Evolutionary conservation across 2,329 filamentous ascomycete genomes (phyloP).

Genomic region (Cladophialophora yegresii): DNA sequence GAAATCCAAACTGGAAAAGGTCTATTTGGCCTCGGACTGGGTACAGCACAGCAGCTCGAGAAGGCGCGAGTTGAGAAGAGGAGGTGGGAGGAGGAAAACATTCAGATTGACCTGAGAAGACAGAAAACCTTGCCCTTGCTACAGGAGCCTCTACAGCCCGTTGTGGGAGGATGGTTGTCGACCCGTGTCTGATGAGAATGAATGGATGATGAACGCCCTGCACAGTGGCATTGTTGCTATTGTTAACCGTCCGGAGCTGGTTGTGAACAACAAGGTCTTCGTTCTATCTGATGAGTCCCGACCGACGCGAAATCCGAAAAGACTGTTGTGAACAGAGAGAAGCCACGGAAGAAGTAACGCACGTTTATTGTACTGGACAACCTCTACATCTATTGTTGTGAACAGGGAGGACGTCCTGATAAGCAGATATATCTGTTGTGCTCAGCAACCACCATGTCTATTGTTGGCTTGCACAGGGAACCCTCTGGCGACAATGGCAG

Average conservation of each 20-base stretch:
- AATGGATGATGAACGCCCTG: constrained; percentile 4
- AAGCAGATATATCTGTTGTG: not conserved
- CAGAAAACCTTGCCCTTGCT: constrained; percentile 36
- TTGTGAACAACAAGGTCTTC: not conserved
- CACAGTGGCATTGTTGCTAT: not conserved
- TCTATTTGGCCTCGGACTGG: constrained; percentile 44
- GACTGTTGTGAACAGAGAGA: not conserved
- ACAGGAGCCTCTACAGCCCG: constrained; percentile 28
- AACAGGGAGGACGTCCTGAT: no score
- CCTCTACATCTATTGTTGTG: not conserved
- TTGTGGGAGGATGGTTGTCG: constrained; percentile 18
- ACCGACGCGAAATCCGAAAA: not conserved
- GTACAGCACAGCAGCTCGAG: constrained; percentile 28
- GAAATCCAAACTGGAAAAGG: constrained; percentile 37
- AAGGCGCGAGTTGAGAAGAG: constrained; percentile 28
- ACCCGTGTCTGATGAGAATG: constrained; percentile 7
- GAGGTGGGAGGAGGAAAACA: constrained; percentile 36
- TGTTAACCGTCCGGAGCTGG: not conserved
- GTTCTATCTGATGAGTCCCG: not conserved
- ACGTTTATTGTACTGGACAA: not conserved
- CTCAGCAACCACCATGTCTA: not conserved
- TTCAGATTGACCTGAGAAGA: constrained; percentile 34
- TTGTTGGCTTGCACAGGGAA: not conserved
- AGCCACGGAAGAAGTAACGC: not conserved
- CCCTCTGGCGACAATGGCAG: not conserved